These are phyloP conservation scores for Leucogyrophana mollusca DNA, from an alignment of 768 basidiomycete species.

Conservation along the genomic window DNA sequence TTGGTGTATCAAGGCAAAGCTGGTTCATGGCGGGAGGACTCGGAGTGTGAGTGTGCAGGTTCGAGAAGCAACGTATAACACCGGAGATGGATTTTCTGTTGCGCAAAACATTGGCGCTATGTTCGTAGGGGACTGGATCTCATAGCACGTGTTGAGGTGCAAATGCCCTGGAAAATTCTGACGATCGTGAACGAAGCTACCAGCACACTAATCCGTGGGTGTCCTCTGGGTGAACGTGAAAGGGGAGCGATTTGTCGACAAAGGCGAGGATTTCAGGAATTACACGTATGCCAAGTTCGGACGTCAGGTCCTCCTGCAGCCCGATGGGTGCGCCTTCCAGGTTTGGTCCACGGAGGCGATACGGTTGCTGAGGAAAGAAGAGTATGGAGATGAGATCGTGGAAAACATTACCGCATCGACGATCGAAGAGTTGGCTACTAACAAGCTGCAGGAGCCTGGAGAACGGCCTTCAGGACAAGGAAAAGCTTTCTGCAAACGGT, in stretches of 20 bases:
- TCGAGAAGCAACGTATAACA: conserved; percentile 69
- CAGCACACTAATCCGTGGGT: conserved; percentile 74
- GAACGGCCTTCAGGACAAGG: conserved; percentile 46
- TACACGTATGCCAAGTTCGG: conserved; percentile 75
- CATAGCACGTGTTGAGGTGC: conserved; percentile 75
- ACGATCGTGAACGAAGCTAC: conserved; percentile 60
- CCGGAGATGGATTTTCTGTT: conserved; percentile 61
- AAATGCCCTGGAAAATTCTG: conserved; percentile 47
- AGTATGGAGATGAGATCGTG: conserved; percentile 64
- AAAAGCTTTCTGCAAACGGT: conserved; percentile 45
- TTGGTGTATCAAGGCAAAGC: too few relatives aligned
- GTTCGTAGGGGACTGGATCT: conserved; percentile 70
- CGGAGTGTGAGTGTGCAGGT: too few relatives aligned
- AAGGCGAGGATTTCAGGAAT: conserved; percentile 70
- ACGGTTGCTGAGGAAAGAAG: conserved; percentile 52
- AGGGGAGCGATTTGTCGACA: conserved; percentile 66
- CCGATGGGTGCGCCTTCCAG: conserved; percentile 62
- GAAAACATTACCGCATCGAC: conserved; percentile 48
- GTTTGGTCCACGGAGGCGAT: conserved; percentile 54
- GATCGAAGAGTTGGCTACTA: conserved; percentile 49
- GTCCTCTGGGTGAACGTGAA: conserved; percentile 60
- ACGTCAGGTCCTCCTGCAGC: conserved; percentile 55
- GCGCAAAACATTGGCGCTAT: conserved; percentile 51
- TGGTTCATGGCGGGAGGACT: too few relatives aligned
- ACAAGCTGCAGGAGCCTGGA: too few relatives aligned